A percentile compares a stretch with the other conserved stretches of the same genome.
Evolutionary conservation across 305 asterid species (phyloP).

Genomic region (Plantago coronopus): DNA sequence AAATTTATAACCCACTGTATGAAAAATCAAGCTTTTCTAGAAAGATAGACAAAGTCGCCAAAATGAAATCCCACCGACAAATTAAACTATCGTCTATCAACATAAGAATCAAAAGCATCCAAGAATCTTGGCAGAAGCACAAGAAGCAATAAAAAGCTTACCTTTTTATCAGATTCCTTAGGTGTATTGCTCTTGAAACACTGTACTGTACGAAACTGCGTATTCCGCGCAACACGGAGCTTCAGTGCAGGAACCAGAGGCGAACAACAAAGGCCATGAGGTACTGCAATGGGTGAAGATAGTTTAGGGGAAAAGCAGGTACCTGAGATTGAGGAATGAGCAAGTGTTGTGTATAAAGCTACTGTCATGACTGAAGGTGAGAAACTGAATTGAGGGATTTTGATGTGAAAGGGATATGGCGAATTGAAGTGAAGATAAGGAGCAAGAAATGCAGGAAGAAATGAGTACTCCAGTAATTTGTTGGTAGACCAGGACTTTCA

Average conservation of each 20-base stretch:
- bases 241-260: slow-evolving; percentile 33
- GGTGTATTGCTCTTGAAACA: slow-evolving; percentile 35
- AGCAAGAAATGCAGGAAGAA: background rate
- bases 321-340: slow-evolving; percentile 29
- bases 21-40: no score
- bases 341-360: slow-evolving; percentile 32
- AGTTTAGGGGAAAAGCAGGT: slow-evolving; percentile 24
- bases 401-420: background rate
- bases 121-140: background rate
- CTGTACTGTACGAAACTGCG: slow-evolving; percentile 28
- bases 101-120: background rate
- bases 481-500: no score
- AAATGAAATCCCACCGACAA: background rate
- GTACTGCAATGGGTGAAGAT: slow-evolving; percentile 22
- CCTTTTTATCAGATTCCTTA: slow-evolving; percentile 38
- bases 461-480: background rate
- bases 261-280: slow-evolving; percentile 30
- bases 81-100: no score
- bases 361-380: slow-evolving; percentile 31
- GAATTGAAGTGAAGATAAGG: slow-evolving; percentile 35
- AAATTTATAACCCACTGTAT: no score
- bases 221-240: slow-evolving; percentile 29
- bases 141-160: slow-evolving; percentile 24
- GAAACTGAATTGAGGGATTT: slow-evolving; percentile 2
- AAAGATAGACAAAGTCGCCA: no score